phyloP scores from a whole-genome alignment of 805 yeast species.

The Wickerhamiella sorbophila region DNA sequence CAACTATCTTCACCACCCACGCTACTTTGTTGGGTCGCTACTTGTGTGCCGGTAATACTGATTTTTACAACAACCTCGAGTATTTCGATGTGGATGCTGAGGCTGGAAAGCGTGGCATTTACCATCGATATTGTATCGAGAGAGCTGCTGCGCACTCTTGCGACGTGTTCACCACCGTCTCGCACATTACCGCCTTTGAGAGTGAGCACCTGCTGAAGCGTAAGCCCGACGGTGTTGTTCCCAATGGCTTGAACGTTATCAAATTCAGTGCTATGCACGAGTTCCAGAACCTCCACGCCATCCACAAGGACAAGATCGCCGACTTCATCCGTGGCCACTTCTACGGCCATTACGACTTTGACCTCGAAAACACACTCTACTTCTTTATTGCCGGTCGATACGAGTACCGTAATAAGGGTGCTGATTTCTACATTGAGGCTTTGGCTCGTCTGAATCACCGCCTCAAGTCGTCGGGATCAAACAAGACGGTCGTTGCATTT shows the following conservation, averaged over 20 bases:
- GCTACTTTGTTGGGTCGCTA: slow-evolving; percentile 93
- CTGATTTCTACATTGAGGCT: slow-evolving; percentile 85
- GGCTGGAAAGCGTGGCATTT: slow-evolving; percentile 95
- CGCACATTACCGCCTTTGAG: slow-evolving; percentile 94
- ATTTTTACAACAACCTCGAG: slow-evolving; percentile 82
- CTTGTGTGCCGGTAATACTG: slow-evolving; percentile 91
- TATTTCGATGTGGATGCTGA: slow-evolving; percentile 91
- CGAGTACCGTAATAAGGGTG: slow-evolving; percentile 94
- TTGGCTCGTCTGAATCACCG: slow-evolving; percentile 83
- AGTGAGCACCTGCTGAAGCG: slow-evolving; percentile 84
- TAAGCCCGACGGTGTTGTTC: slow-evolving; percentile 95
- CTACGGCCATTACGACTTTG: slow-evolving; percentile 92
- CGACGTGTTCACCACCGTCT: slow-evolving; percentile 94
- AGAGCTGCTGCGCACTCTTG: slow-evolving; percentile 92
- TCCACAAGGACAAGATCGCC: slow-evolving; percentile 78
- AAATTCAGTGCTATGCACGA: slow-evolving; percentile 97
- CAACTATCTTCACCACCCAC: slow-evolving; percentile 93
- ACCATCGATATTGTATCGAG: slow-evolving; percentile 93
- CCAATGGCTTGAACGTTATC: slow-evolving; percentile 90
- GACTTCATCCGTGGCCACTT: slow-evolving; percentile 95
- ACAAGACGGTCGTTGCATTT: slow-evolving; percentile 89
- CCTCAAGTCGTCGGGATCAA: slow-evolving; percentile 66
- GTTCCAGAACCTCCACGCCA: slow-evolving; percentile 90
- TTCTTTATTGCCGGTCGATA: slow-evolving; percentile 96
- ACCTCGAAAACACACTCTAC: slow-evolving; percentile 82